Evolutionary conservation across 768 basidiomycete genomes (phyloP), one percentile per base, ranked within the genome.

Genomic region (Asterophora lycoperdoides): DNA sequence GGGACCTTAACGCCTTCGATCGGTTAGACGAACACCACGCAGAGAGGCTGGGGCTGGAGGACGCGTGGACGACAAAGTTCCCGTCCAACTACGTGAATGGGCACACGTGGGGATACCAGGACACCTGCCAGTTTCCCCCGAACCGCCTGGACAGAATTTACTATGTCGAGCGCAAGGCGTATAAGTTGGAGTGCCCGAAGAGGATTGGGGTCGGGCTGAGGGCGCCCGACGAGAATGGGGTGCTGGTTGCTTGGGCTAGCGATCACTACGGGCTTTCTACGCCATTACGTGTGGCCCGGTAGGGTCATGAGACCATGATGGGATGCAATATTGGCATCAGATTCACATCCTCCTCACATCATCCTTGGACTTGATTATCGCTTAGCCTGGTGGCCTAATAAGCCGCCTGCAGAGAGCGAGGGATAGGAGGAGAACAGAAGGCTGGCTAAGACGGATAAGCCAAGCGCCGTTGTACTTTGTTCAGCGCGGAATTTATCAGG

Each of bases 61-160:
- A 90, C 57, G 80, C 83, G 34, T 88, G 83, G 78, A 23, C 23
- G 23, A 23, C 23, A 6, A 66, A 60, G 33, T 72, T 69, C 26
- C 59, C 64, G 2, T 69, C 75, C 29, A 63, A 69, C 1, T 74
- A 76, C 18, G 67, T 73, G 15, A 59, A 63, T 0, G 80, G 79
- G 7, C 67, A 69, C 51, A 89, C 87, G 0, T 89, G 87, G 87
- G 87, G 87, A 4, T 77, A 77, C 52, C 85, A 87, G 60, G 77
- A 81, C 9, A 59, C 54, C 1, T 56, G 64, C 6, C 60, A 70
- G 23, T 79, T 59, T 56, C 80, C 84, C 0, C 58, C 77, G 1
- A 77, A 66, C 3, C 66, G 87, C 46, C 60, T 89, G 55, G 87
- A 89, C 68, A 86, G 81, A 60, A 65, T 89, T 10, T 63, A 86